These are phyloP conservation scores for Bacterosira constricta DNA, from an alignment of 108 stramenopile species.

Conservation along the genomic window DNA sequence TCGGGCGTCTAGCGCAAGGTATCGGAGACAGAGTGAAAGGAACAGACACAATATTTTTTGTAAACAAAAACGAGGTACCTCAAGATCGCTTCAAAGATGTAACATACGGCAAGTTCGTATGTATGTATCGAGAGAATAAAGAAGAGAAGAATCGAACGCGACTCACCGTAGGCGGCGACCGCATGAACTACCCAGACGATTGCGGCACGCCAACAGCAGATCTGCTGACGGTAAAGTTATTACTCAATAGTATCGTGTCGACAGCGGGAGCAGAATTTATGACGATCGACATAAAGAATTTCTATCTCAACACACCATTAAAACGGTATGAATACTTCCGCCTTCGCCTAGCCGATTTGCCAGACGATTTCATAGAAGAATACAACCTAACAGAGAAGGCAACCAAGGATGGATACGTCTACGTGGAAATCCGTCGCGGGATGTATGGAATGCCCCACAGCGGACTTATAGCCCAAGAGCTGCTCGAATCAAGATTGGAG, in stretches of 20 bases:
- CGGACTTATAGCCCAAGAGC: not conserved
- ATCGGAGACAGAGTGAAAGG: too few species aligned
- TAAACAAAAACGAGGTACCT: conserved; percentile 18
- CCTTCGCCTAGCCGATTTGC: not conserved
- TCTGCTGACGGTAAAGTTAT: not conserved
- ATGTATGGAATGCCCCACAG: not conserved
- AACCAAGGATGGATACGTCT: not conserved
- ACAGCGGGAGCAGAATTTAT: too few species aligned
- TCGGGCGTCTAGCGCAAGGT: not conserved
- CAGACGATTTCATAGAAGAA: not conserved
- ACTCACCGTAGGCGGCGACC: not conserved
- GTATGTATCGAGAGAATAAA: conserved; percentile 24
- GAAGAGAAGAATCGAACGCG: conserved; percentile 16
- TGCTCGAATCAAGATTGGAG: too few species aligned
- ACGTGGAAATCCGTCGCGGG: not conserved
- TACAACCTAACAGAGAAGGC: not conserved
- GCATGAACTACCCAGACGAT: not conserved
- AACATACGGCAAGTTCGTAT: conserved; percentile 38
- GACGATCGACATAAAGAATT: not conserved
- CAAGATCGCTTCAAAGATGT: not conserved
- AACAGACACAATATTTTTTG: conserved; percentile 11
- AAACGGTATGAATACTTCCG: not conserved
- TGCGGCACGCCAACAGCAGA: not conserved
- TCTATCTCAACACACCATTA: not conserved
- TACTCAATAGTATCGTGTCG: not conserved